A percentile compares a stretch with the other conserved stretches of the same genome.
Conservation (phyloP, 495 filamentous ascomycete species). For the Penicillium atrosanguineum region DNA sequence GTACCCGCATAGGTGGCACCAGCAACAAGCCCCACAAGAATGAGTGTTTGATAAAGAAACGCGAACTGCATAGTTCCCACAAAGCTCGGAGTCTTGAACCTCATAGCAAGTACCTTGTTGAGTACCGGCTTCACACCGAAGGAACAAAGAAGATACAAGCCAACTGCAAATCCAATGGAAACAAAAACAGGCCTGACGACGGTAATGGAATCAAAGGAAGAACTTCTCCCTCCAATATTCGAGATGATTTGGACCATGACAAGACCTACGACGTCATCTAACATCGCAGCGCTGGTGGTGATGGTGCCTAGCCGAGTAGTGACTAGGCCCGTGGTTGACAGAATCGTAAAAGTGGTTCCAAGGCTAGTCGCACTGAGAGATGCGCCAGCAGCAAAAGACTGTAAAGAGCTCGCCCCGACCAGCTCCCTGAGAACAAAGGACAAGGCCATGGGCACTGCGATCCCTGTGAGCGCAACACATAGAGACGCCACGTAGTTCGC, state of each 20-base stretch:
- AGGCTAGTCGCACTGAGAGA: conserved; percentile 74
- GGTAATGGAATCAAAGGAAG: conserved; percentile 38
- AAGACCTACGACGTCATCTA: conserved; percentile 82
- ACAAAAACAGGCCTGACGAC: conserved; percentile 59
- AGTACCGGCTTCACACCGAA: conserved; percentile 43
- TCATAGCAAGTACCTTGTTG: conserved; percentile 1
- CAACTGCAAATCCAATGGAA: conserved; percentile 53
- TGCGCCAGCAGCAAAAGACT: conserved; percentile 73
- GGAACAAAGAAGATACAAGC: conserved; percentile 43
- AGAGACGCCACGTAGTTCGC: conserved; percentile 59
- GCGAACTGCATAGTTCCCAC: conserved; percentile 25
- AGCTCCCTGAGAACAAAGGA: conserved; percentile 57
- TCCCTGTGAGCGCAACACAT: conserved; percentile 61
- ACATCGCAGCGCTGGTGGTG: conserved; percentile 69
- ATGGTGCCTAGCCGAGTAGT: conserved; percentile 67
- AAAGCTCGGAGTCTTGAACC: conserved; percentile 12
- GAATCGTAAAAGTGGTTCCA: conserved; percentile 75
- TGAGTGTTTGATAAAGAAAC: conserved; percentile 37
- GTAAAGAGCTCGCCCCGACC: conserved; percentile 46
- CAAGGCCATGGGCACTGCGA: conserved; percentile 62
- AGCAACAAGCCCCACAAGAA: conserved; percentile 56
- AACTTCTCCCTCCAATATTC: conserved; percentile 38
- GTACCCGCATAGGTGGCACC: conserved; percentile 61
- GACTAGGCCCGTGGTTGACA: conserved; percentile 54
- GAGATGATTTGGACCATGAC: conserved; percentile 71